Evolutionary conservation across 2,329 filamentous ascomycete genomes (phyloP), one percentile per base, ranked within the genome.

Genomic region (Fusarium acutatum): DNA sequence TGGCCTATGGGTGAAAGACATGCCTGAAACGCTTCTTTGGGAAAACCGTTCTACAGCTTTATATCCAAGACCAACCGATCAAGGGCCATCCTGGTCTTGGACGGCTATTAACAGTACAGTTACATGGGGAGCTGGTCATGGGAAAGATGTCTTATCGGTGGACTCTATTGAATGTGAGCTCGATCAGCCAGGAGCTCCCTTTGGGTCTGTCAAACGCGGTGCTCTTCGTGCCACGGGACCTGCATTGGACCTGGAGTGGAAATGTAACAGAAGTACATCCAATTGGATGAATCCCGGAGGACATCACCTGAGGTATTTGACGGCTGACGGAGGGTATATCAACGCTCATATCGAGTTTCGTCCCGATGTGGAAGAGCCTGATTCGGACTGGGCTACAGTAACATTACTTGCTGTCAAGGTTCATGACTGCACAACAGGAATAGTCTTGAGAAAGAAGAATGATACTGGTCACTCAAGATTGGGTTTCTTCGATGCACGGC

Each of bases 301-400:
- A 5, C 28, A 18, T 17, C 11, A 24, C 6, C 7, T 44, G 4
- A 44, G 38, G 4, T 28, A 44, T 15, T 15, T 22, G 5, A 24
- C 5, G 3, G 0, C 12, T 5, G 30, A 8, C 28, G 12, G 20
- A 1, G 15, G 0, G 0, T 34, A 44, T 35, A 4, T 35, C 3
- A 8, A 57, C 10, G n/a, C 26, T 3, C 7, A 14, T 6, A 13
- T 54, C 15, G 11, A 9, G 1, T 22, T 40, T 17, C 7, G 8
- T 10, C 35, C 37, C 3, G 35, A 40, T 8, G 35, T 26, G 5
- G 10, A 54, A 30, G 50, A 54, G 8, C 15, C 26, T 18, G 34
- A 40, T 6, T 20, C 28, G 2, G n/a, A 26, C 5, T 35, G 28
- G 26, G 3, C 38, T 3, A 3, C 5, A 1, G 26, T 57, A 12